Conservation (phyloP, 2,329 filamentous ascomycete genomes). For the Cladosporium halotolerans region DNA sequence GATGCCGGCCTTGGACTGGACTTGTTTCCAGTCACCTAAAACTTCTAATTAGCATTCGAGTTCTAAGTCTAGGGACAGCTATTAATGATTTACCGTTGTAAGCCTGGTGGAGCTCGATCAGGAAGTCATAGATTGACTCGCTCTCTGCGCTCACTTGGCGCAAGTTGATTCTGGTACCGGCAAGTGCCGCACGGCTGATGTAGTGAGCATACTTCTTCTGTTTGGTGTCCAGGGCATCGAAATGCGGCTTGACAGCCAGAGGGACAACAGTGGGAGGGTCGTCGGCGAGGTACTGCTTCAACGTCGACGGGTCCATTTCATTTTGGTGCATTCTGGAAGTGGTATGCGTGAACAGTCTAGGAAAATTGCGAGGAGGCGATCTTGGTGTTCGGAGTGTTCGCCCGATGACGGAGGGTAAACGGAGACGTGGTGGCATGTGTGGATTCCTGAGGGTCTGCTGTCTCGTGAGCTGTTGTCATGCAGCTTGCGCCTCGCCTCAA, state of each 20-base stretch:
- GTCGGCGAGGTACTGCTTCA: slow-evolving; percentile 78
- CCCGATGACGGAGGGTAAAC: slow-evolving; percentile 1
- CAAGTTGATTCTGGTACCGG: slow-evolving; percentile 47
- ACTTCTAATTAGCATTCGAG: no score
- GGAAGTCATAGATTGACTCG: slow-evolving; percentile 50
- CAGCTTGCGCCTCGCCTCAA: background rate
- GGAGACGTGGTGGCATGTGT: slow-evolving; percentile 5
- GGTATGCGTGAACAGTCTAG: background rate
- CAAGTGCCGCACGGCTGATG: slow-evolving; percentile 58
- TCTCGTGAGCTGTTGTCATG: background rate
- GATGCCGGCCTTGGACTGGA: slow-evolving; percentile 38
- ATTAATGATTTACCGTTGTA: slow-evolving; percentile 27
- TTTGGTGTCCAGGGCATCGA: slow-evolving; percentile 66
- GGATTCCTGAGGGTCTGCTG: background rate
- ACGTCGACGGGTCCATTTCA: slow-evolving; percentile 38
- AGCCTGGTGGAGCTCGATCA: slow-evolving; percentile 43
- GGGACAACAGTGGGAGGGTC: slow-evolving; percentile 81
- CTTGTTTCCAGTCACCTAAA: slow-evolving; percentile 43
- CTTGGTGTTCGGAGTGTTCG: background rate
- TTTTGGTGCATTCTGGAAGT: slow-evolving; percentile 15
- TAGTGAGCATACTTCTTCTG: slow-evolving; percentile 50
- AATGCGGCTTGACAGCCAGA: slow-evolving; percentile 88
- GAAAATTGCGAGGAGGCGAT: background rate
- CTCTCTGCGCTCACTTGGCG: slow-evolving; percentile 48
- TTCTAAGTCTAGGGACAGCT: no score